phyloP scores from a whole-genome alignment of 352 stramenopile species.

The Pythium folliculosum region DNA sequence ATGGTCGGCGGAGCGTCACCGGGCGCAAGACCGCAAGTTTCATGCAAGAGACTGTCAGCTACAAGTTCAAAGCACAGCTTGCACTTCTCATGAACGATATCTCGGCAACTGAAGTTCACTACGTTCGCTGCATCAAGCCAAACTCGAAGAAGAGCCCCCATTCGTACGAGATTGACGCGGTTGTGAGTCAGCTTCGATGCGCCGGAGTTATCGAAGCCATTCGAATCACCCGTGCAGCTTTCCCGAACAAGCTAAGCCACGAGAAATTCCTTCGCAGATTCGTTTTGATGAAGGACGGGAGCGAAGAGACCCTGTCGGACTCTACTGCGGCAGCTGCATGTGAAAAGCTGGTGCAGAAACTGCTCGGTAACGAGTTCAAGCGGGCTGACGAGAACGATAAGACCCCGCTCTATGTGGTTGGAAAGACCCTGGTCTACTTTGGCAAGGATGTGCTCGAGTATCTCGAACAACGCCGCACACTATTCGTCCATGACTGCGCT shows the following conservation, averaged over 20 bases:
- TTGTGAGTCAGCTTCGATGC: slow-evolving; percentile 88
- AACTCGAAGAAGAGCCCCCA: slow-evolving; percentile 79
- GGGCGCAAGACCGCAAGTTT: slow-evolving; percentile 75
- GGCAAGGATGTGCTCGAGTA: slow-evolving; percentile 91
- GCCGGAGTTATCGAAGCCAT: slow-evolving; percentile 91
- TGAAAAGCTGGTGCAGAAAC: slow-evolving; percentile 49
- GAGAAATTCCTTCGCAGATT: slow-evolving; percentile 85
- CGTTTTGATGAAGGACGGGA: slow-evolving; percentile 64
- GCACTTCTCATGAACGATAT: slow-evolving; percentile 87
- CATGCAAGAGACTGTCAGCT: slow-evolving; percentile 89
- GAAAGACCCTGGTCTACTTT: slow-evolving; percentile 94
- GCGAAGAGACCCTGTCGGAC: slow-evolving; percentile 22
- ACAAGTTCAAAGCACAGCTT: slow-evolving; percentile 90
- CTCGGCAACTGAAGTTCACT: slow-evolving; percentile 82
- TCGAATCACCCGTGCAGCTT: slow-evolving; percentile 86
- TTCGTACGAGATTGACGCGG: slow-evolving; percentile 83
- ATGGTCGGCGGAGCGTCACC: slow-evolving; percentile 40
- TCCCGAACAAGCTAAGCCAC: slow-evolving; percentile 95
- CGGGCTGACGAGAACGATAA: slow-evolving; percentile 37
- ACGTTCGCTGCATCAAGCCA: slow-evolving; percentile 92
- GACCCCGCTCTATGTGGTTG: slow-evolving; percentile 68
- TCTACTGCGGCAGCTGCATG: slow-evolving; percentile 68
- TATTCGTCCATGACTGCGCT: slow-evolving; percentile 71
- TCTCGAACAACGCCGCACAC: slow-evolving; percentile 78
- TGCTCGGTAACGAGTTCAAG: slow-evolving; percentile 54